Base-by-base conservation (phyloP, 148 eudicot species). In the Vaccinium macrocarpon region DNA sequence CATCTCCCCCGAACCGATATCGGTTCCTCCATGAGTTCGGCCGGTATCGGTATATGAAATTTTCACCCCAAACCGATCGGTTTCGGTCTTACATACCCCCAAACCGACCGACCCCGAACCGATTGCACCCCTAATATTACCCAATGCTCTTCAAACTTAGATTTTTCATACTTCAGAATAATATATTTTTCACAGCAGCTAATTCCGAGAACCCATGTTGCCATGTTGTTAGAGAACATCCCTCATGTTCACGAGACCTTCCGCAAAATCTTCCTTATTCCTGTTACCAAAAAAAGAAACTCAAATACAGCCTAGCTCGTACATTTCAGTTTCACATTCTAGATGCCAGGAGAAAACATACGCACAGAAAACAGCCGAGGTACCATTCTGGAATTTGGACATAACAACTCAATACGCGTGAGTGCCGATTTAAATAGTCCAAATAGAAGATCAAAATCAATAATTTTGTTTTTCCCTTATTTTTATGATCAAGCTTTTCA, bases 81-180 rank as follows among this genome's bases (percentile, higher is more conserved):
- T n/a, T n/a, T n/a, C n/a, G n/a, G n/a, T n/a, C n/a, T n/a, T n/a
- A n/a, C n/a, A n/a, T n/a, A n/a, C n/a, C n/a, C n/a, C n/a, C n/a
- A n/a, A n/a, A n/a, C n/a, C n/a, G n/a, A n/a, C n/a, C n/a, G n/a
- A n/a, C n/a, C n/a, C n/a, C n/a, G n/a, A n/a, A n/a, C n/a, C n/a
- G n/a, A n/a, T n/a, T n/a, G n/a, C n/a, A n/a, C n/a, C n/a, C n/a
- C n/a, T 32, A 14, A 32, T 29, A 71, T 71, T 49, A 72, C 48
- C n/a, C 76, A 72, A 72, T 14, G 48, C 76, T 72, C 76, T 49
- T 72, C n/a, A 72, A 35, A 72, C 76, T 72, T 72, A 15, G 49
- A 72, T 68, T 14, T 11, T 72, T 72, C 76, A 72, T 10, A 16
- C 18, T 72, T 72, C 48, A 72, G 23, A 38, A 14, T 16, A 11